phyloP scores from a whole-genome alignment of 225 moss, liverwort and hornwort species.

The Polytrichum commune region DNA sequence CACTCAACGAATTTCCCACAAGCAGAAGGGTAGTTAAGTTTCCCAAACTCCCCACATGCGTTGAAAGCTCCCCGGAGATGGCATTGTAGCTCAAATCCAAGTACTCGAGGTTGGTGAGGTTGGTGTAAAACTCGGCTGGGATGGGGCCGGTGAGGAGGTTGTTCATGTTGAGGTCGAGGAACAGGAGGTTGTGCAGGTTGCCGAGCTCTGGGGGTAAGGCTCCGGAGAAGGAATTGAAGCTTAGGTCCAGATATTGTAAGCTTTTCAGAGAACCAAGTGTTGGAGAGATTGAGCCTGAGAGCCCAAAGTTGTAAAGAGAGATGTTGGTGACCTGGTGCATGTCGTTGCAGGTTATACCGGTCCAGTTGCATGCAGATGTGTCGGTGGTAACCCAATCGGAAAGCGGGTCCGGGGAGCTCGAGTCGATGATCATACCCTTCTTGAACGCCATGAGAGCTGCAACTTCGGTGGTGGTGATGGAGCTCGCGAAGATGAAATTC shows the following conservation, averaged over 20 bases:
- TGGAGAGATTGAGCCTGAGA: slow-evolving; percentile 47
- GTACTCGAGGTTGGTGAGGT: slow-evolving; percentile 30
- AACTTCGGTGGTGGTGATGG: slow-evolving; percentile 18
- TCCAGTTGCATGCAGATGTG: slow-evolving; percentile 58
- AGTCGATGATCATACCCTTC: slow-evolving; percentile 7
- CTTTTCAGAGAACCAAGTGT: slow-evolving; percentile 44
- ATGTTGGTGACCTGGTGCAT: slow-evolving; percentile 43
- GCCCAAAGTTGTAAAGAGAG: slow-evolving; percentile 28
- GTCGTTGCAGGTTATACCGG: slow-evolving; percentile 54
- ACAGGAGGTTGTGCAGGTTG: slow-evolving; percentile 40
- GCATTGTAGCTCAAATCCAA: slow-evolving; percentile 45
- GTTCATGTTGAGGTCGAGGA: slow-evolving; percentile 61
- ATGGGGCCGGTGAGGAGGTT: slow-evolving; percentile 36
- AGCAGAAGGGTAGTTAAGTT: slow-evolving; percentile 29
- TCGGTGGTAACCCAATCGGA: slow-evolving; percentile 40
- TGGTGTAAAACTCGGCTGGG: slow-evolving; percentile 22
- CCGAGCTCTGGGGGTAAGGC: slow-evolving; percentile 50
- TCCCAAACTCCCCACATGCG: slow-evolving; percentile 25
- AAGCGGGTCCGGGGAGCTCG: slow-evolving; percentile 6
- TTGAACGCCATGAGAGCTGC: slow-evolving; percentile 56
- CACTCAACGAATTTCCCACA: slow-evolving; percentile 40
- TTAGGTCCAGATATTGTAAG: slow-evolving; percentile 59
- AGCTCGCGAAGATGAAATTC: too few relatives aligned
- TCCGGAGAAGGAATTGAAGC: slow-evolving; percentile 40
- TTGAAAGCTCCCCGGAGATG: slow-evolving; percentile 33